These are phyloP conservation scores for Tephrocybe sp. DNA, from an alignment of 768 basidiomycete genomes.

Conservation along the genomic window DNA sequence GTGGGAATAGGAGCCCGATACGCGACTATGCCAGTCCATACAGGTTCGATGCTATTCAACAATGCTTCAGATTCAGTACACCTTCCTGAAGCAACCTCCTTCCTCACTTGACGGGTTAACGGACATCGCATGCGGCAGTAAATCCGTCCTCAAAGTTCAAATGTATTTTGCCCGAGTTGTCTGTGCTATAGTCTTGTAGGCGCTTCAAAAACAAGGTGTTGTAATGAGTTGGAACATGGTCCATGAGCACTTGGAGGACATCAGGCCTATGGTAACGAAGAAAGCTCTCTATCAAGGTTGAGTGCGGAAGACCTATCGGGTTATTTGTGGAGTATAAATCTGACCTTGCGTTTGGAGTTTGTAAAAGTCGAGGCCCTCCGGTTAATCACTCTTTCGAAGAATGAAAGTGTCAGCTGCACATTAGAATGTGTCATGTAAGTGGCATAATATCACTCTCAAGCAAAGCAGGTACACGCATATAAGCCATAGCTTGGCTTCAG, in stretches of 20 bases:
- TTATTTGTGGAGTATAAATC: no score
- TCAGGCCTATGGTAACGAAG: constrained; percentile 48
- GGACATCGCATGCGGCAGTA: constrained; percentile 46
- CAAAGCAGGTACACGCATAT: constrained; percentile 10
- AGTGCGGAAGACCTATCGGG: background rate
- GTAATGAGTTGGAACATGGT: constrained; percentile 36
- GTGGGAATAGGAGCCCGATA: constrained; percentile 34
- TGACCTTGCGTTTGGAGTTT: constrained; percentile 21
- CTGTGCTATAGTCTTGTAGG: constrained; percentile 39
- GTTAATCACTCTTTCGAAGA: constrained; percentile 26
- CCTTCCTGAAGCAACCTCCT: constrained; percentile 11
- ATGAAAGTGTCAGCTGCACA: constrained; percentile 19
- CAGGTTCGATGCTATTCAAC: constrained; percentile 22
- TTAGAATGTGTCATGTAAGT: constrained; percentile 4
- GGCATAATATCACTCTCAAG: no score
- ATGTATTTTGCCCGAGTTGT: constrained; percentile 20
- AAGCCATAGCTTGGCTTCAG: constrained; percentile 23
- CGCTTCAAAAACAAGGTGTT: constrained; percentile 40
- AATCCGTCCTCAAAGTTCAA: constrained; percentile 47
- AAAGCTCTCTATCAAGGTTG: constrained; percentile 19
- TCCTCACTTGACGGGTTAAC: constrained; percentile 18
- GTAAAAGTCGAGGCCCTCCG: constrained; percentile 22
- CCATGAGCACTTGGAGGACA: constrained; percentile 27
- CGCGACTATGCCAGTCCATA: constrained; percentile 5
- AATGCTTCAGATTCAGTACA: constrained; percentile 14